These are phyloP conservation scores for Zychaea mexicana DNA, from an alignment of 371 early-diverging fungal species.

Conservation along the genomic window DNA sequence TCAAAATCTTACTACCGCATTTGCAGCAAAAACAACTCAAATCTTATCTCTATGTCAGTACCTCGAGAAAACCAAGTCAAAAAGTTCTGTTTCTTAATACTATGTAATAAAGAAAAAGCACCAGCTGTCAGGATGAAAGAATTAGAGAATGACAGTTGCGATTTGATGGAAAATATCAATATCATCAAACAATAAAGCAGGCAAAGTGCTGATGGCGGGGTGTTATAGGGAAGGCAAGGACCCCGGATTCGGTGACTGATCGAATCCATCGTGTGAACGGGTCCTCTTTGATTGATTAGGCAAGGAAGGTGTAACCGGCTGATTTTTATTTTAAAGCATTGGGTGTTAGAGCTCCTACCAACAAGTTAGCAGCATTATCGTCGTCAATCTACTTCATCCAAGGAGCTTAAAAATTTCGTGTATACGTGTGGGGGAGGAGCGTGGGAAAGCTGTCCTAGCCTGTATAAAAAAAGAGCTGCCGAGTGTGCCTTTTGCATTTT, in stretches of 20 bases:
- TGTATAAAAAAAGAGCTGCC: too few species aligned
- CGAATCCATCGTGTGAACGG: neutral
- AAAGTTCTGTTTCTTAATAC: neutral
- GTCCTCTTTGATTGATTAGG: neutral
- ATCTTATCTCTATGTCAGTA: too few species aligned
- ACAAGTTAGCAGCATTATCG: neutral
- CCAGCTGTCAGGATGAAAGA: too few species aligned
- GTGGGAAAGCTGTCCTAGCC: slow-evolving; percentile 27
- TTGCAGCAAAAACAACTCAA: too few species aligned
- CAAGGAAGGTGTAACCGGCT: neutral
- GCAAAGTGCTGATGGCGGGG: neutral
- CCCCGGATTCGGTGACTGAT: neutral
- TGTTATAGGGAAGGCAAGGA: neutral
- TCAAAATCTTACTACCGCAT: too few species aligned
- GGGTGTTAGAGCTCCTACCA: neutral
- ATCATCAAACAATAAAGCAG: too few species aligned
- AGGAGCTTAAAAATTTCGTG: slow-evolving; percentile 1
- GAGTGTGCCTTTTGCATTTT: too few species aligned
- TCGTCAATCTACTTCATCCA: neutral
- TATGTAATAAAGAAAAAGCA: too few species aligned
- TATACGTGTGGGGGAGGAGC: neutral
- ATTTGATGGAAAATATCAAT: too few species aligned
- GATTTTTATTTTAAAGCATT: neutral
- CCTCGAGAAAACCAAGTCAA: too few species aligned
- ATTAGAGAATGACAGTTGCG: neutral